These are phyloP conservation scores for Sporodiniella umbellata DNA, from an alignment of 371 early-diverging fungal species.

Conservation along the genomic window DNA sequence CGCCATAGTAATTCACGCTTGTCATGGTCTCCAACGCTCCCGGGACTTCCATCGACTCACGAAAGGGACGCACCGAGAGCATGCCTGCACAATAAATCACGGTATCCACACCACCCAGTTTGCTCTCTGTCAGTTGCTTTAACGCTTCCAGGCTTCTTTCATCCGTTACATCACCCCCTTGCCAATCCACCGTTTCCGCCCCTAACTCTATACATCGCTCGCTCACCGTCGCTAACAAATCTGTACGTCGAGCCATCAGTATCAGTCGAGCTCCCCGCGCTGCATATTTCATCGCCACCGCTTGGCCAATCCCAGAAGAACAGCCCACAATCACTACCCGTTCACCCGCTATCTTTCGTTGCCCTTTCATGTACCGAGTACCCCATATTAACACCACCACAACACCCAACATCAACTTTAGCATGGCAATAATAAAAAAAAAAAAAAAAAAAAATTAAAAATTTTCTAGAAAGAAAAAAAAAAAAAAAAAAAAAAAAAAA, in stretches of 20 bases:
- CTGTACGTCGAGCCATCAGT: slow-evolving; percentile 64
- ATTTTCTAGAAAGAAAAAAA: too few species aligned
- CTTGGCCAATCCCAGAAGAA: slow-evolving; percentile 78
- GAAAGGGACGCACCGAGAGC: slow-evolving; percentile 60
- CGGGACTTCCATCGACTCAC: slow-evolving; percentile 48
- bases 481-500: too few species aligned
- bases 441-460: too few species aligned
- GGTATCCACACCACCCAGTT: slow-evolving; percentile 54
- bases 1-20: slow-evolving; percentile 64
- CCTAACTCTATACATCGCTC: slow-evolving; percentile 41
- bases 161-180: slow-evolving; percentile 38
- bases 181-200: slow-evolving; percentile 9
- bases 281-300: slow-evolving; percentile 71
- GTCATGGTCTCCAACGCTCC: slow-evolving; percentile 45
- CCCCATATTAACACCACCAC: too few species aligned
- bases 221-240: slow-evolving; percentile 47
- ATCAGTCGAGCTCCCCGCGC: slow-evolving; percentile 64
- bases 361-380: too few species aligned
- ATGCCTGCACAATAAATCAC: slow-evolving; percentile 69
- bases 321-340: slow-evolving; percentile 77
- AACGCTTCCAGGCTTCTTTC: slow-evolving; percentile 19
- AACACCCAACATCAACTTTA: too few species aligned
- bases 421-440: too few species aligned
- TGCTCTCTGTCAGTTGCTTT: slow-evolving; percentile 17
- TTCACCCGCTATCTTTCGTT: too few species aligned